Evolutionary conservation across 179 eudicot genomes (phyloP), one percentile per base, ranked within the genome.

Genomic region (Sideroxylon spinosum): DNA sequence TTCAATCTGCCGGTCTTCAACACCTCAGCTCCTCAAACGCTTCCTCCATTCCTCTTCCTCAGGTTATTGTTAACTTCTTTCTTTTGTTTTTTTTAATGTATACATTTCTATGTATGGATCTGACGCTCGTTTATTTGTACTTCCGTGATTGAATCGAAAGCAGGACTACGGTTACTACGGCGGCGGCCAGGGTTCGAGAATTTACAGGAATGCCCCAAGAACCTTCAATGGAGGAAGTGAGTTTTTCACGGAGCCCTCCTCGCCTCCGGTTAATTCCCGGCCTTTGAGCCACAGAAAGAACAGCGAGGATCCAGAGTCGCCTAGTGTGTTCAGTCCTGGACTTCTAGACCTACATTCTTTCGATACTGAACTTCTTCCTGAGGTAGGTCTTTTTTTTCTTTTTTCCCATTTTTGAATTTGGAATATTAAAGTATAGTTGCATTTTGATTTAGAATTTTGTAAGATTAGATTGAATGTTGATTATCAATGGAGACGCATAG

Each of bases 291-390:
- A 80, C 52, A 77, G 89, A 53, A 86, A 75, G 66, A 83, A 78
- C 53, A 86, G 87, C 1, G 91, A 86, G 11, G 91, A 86, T 3
- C 85, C 84, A 9, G 81, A 80, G 71, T 84, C 88, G 12, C 91
- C 91, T 0, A 86, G 74, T 80, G 93, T 87, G 69, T 87, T 76
- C 73, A 93, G 95, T 82, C 98, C 98, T 14, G 98, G 98, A 7
- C 86, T 92, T 46, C 84, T 95, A 55, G 99, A 95, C 90, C 88
- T 93, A 82, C 92, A 91, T 80, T 83, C 99, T 0, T 78, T 87
- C 60, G 97, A 91, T 77, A 89, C 95, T 1, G 94, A 95, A 81
- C 94, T 95, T 59, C 81, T 95, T 37, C 73, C 99, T 13, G 99
- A 93, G 95, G 99, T 93, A 62, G 49, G 82, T 74, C 63, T 60